Conservation (phyloP, 2,329 filamentous ascomycete species). For the Colletotrichum lupini region DNA sequence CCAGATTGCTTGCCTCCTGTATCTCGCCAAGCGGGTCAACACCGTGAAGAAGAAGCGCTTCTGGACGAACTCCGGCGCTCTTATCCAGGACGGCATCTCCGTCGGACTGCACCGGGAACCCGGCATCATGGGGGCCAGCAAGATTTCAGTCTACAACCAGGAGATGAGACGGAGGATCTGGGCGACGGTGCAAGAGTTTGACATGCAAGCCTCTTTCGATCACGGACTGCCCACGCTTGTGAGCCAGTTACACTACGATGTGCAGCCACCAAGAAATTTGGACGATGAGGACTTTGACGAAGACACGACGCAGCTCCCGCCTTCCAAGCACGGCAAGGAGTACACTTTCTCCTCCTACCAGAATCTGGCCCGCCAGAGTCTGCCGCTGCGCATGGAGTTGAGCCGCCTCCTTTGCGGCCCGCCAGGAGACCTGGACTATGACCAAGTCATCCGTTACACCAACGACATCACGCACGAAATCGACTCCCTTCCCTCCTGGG, state of each 20-base stretch:
- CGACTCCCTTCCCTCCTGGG: constrained; percentile 69
- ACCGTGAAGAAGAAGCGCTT: constrained; percentile 74
- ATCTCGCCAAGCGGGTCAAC: constrained; percentile 71
- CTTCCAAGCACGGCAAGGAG: constrained; percentile 61
- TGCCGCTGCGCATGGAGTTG: constrained; percentile 66
- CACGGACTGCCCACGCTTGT: constrained; percentile 69
- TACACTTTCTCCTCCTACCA: constrained; percentile 71
- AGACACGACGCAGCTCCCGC: constrained; percentile 60
- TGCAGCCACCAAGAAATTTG: constrained; percentile 66
- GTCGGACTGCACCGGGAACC: constrained; percentile 71
- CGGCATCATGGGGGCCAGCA: constrained; percentile 60
- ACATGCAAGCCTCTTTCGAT: constrained; percentile 71
- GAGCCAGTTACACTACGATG: constrained; percentile 66
- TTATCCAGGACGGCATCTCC: constrained; percentile 68
- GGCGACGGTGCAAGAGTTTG: constrained; percentile 71
- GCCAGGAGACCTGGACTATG: constrained; percentile 67
- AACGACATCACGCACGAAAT: constrained; percentile 72
- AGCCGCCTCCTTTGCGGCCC: constrained; percentile 67
- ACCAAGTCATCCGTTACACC: constrained; percentile 70
- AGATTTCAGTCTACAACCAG: constrained; percentile 68
- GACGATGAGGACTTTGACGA: constrained; percentile 69
- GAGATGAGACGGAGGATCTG: constrained; percentile 72
- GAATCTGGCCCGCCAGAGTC: constrained; percentile 65
- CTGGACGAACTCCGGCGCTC: constrained; percentile 66
- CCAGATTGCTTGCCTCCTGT: constrained; percentile 69